Percentiles rank a stretch among this genome's conserved stretches.
These are phyloP conservation scores for Backusella macrospora DNA, from an alignment of 192 early-diverging fungal species.

Conservation along the genomic window DNA sequence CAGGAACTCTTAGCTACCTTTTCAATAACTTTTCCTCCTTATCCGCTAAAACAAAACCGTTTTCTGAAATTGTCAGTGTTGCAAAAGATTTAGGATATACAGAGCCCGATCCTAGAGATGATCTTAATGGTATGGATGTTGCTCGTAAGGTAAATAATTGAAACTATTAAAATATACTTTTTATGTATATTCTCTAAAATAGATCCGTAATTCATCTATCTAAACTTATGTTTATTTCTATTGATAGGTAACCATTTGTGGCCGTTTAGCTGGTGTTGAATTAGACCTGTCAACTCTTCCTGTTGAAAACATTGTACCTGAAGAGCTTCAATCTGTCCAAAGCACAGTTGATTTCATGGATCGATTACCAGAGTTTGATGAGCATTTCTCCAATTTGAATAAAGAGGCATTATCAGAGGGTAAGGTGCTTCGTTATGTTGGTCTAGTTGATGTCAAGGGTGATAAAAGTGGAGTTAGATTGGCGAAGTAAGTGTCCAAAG, in stretches of 20 bases:
- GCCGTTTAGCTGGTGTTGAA: slow-evolving; percentile 83
- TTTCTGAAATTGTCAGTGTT: slow-evolving; percentile 87
- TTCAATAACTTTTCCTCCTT: slow-evolving; percentile 95
- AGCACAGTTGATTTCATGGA: slow-evolving; percentile 85
- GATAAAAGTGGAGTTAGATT: slow-evolving; percentile 80
- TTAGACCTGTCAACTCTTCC: slow-evolving; percentile 76
- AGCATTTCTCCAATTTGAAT: slow-evolving; percentile 84
- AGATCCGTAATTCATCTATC: background rate
- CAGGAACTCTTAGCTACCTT: slow-evolving; percentile 95
- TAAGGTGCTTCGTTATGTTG: slow-evolving; percentile 93
- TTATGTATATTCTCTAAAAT: slow-evolving; percentile 11
- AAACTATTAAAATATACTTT: slow-evolving; percentile 4
- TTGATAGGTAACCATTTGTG: slow-evolving; percentile 75
- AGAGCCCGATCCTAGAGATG: slow-evolving; percentile 97
- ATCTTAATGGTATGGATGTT: slow-evolving; percentile 99
- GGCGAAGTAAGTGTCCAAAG: slow-evolving; percentile 50
- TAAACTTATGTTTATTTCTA: no score
- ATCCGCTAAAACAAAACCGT: slow-evolving; percentile 58
- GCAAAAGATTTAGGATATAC: slow-evolving; percentile 96
- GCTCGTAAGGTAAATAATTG: slow-evolving; percentile 83
- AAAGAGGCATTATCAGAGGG: slow-evolving; percentile 68
- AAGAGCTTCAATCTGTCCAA: slow-evolving; percentile 68
- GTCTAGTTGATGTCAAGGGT: slow-evolving; percentile 71
- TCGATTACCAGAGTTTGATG: slow-evolving; percentile 82
- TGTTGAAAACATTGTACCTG: slow-evolving; percentile 97